Percentiles rank a stretch among this genome's conserved stretches.
Evolutionary conservation across 495 filamentous ascomycete species (phyloP).

Genomic region (Immersiella caudata): DNA sequence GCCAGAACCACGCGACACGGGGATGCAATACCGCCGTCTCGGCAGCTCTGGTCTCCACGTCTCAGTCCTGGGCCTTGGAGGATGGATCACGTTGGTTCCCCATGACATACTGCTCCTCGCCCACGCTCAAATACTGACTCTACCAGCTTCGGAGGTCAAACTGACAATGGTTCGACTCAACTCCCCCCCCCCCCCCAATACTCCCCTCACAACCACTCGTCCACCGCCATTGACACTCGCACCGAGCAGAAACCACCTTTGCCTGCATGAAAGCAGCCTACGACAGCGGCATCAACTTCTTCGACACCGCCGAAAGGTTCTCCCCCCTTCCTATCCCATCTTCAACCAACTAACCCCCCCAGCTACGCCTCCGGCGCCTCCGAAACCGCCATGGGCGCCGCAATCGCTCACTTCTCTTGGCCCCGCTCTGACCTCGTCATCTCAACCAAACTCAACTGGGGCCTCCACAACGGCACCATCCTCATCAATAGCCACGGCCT

Average conservation of each 20-base stretch:
- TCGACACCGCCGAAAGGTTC: constrained; percentile 51
- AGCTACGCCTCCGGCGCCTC: constrained; percentile 52
- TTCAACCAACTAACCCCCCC: constrained; percentile 12
- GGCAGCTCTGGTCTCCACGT: constrained; percentile 66
- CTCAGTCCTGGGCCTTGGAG: constrained; percentile 62
- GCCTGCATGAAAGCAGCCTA: constrained; percentile 71
- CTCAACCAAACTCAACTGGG: constrained; percentile 72
- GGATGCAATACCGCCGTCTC: constrained; percentile 57
- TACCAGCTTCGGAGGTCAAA: constrained; percentile 48
- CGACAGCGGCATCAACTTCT: constrained; percentile 68
- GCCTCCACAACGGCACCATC: constrained; percentile 59
- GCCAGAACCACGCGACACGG: constrained; percentile 37
- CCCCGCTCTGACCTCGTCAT: constrained; percentile 72
- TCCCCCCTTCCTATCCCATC: background rate
- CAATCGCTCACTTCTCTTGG: constrained; percentile 62
- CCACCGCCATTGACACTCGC: background rate
- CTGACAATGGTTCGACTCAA: constrained; percentile 22
- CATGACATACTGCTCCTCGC: background rate
- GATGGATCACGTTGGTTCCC: constrained; percentile 54
- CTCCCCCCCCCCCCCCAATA: too few relatives aligned
- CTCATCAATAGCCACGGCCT: constrained; percentile 58
- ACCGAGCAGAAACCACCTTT: constrained; percentile 53
- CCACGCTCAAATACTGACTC: background rate
- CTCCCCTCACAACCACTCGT: too few relatives aligned
- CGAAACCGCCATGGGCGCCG: constrained; percentile 61